Evolutionary conservation across 495 filamentous ascomycete species (phyloP).

Genomic region (Hapsidospora chrysogenum): DNA sequence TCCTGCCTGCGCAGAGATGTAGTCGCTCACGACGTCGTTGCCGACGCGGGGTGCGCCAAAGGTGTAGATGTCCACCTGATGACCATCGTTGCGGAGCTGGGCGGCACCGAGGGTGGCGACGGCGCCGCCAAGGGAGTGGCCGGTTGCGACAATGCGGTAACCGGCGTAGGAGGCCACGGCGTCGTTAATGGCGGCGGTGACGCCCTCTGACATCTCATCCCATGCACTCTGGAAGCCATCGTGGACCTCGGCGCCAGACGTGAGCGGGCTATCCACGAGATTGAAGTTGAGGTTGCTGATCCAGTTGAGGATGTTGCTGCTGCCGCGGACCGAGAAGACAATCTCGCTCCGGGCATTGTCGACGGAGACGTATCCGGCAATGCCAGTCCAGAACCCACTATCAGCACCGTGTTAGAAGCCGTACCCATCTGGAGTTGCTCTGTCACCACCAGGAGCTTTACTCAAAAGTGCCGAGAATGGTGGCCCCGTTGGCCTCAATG

Average conservation of each 20-base stretch:
- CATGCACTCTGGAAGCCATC: slow-evolving; percentile 21
- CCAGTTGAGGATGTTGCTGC: slow-evolving; percentile 45
- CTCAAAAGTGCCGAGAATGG: slow-evolving; percentile 41
- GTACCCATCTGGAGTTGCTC: no score
- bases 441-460: slow-evolving; percentile 17
- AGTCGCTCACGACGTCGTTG: slow-evolving; percentile 34
- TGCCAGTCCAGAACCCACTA: slow-evolving; percentile 27
- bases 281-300: slow-evolving; percentile 35
- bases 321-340: slow-evolving; percentile 55
- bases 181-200: slow-evolving; percentile 9
- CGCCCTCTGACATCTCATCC: slow-evolving; percentile 12
- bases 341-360: slow-evolving; percentile 46
- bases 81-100: slow-evolving; percentile 34
- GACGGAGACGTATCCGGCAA: slow-evolving; percentile 50
- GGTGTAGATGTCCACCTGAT: slow-evolving; percentile 32
- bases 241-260: slow-evolving; percentile 17
- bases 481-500: slow-evolving; percentile 33
- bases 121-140: slow-evolving; percentile 55
- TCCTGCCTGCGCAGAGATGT: slow-evolving; percentile 30
- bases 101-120: slow-evolving; percentile 44
- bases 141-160: slow-evolving; percentile 41
- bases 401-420: no score
- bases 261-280: slow-evolving; percentile 14
- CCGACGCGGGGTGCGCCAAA: slow-evolving; percentile 57
- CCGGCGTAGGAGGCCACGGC: slow-evolving; percentile 21